Percentiles rank a stretch among this genome's conserved stretches.
phyloP scores from a whole-genome alignment of 2,329 filamentous ascomycete genomes.

The Pseudogymnoascus sp. region DNA sequence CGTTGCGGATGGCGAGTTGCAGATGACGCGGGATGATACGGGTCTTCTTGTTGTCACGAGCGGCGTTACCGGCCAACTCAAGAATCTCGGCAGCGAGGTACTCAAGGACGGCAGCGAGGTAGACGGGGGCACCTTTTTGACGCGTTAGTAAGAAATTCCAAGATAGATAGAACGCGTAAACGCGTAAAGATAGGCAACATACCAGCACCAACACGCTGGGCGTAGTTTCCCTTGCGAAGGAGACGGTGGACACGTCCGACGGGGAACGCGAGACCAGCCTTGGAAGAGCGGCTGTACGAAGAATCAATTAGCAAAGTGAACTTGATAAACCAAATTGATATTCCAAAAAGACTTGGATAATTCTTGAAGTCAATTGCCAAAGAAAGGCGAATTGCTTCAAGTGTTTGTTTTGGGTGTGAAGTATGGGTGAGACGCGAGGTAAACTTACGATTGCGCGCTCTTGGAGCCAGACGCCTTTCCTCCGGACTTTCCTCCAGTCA shows the following conservation, averaged over 20 bases:
- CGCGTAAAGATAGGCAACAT: slow-evolving; percentile 25
- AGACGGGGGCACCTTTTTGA: slow-evolving; percentile 69
- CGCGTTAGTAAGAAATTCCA: slow-evolving; percentile 22
- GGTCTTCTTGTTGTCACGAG: slow-evolving; percentile 99
- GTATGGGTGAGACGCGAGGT: slow-evolving; percentile 11
- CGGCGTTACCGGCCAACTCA: slow-evolving; percentile 96
- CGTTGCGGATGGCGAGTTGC: slow-evolving; percentile 97
- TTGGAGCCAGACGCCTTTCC: slow-evolving; percentile 99
- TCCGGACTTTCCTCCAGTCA: slow-evolving; percentile 99
- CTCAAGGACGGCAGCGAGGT: slow-evolving; percentile 94
- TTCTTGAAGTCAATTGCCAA: slow-evolving; percentile 13
- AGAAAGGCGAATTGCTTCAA: slow-evolving; percentile 34
- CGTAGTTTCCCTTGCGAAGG: slow-evolving; percentile 98
- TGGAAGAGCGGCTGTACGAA: slow-evolving; percentile 76
- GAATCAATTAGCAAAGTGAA: slow-evolving; percentile 32
- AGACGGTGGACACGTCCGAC: slow-evolving; percentile 99
- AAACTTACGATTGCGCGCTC: slow-evolving; percentile 95
- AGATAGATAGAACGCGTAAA: slow-evolving; percentile 10
- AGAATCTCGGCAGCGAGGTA: slow-evolving; percentile 98
- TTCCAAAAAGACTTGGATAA: slow-evolving; percentile 18
- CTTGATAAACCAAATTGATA: slow-evolving; percentile 20
- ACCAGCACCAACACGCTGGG: slow-evolving; percentile 97
- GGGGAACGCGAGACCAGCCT: slow-evolving; percentile 97
- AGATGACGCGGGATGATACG: slow-evolving; percentile 99
- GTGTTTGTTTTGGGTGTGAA: background rate